Evolutionary conservation across 2,329 filamentous ascomycete species (phyloP).

Genomic region (Fusarium sp.): DNA sequence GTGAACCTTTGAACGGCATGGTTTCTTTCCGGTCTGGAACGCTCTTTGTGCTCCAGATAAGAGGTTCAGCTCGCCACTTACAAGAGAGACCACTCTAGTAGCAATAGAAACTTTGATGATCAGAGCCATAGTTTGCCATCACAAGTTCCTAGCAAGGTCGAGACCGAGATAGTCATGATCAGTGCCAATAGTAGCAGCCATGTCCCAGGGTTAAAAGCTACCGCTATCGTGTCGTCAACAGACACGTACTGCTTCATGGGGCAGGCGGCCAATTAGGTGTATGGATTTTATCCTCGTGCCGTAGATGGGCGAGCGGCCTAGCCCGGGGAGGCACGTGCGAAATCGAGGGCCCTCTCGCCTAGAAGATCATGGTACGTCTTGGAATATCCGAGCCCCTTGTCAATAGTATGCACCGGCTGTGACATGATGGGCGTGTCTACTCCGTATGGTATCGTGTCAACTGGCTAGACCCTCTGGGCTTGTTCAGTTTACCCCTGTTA

Average conservation of each 20-base stretch:
- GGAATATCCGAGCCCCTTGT: no score
- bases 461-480: no score
- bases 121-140: not conserved
- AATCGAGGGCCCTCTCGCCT: no score
- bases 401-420: no score
- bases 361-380: no score
- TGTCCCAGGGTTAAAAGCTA: not conserved
- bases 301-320: no score
- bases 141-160: not conserved
- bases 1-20: not conserved
- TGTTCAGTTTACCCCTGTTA: no score
- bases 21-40: not conserved
- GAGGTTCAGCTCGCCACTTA: not conserved
- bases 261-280: not conserved
- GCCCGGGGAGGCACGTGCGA: no score
- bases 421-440: no score
- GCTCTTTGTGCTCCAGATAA: not conserved
- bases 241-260: not conserved
- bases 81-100: not conserved
- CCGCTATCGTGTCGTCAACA: not conserved
- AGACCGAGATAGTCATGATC: not conserved
- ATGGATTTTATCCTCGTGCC: no score
- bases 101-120: not conserved
- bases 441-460: no score
- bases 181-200: not conserved